Conservation (phyloP, 208 protist genomes). For the Trypanosoma brucei region DNA sequence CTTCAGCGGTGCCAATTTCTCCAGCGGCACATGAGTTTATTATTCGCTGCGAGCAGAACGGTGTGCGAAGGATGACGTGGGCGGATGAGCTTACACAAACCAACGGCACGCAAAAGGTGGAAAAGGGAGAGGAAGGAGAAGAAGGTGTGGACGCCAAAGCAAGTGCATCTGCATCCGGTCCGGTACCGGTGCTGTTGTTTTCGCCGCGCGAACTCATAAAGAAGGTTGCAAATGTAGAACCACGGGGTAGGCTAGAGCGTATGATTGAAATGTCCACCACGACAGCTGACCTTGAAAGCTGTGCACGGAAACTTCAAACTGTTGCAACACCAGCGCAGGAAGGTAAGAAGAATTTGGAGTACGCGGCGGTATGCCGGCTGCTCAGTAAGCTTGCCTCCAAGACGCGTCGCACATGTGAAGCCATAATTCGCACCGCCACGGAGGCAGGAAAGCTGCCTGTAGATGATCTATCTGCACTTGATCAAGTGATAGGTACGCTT, state of each 20-base stretch:
- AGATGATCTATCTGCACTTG: constrained; percentile 37
- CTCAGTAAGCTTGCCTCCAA: constrained; percentile 83
- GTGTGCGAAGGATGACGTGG: constrained; percentile 58
- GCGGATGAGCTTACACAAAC: constrained; percentile 14
- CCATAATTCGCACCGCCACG: constrained; percentile 5
- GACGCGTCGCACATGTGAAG: constrained; percentile 40
- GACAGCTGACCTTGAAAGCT: constrained; percentile 37
- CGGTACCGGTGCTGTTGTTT: constrained; percentile 34
- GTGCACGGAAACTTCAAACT: constrained; percentile 34
- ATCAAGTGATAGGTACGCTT: constrained; percentile 20
- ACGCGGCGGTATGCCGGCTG: constrained; percentile 56
- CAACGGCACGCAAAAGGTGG: neutral
- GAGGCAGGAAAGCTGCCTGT: constrained; percentile 17
- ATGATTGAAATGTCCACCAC: constrained; percentile 54
- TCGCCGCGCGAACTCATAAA: constrained; percentile 62
- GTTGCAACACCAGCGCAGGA: constrained; percentile 10
- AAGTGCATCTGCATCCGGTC: constrained; percentile 12
- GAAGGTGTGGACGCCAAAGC: neutral
- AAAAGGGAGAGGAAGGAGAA: neutral
- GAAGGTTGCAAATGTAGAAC: constrained; percentile 48
- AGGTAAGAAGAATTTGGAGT: constrained; percentile 28
- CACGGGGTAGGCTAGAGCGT: constrained; percentile 59
- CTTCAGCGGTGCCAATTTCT: constrained; percentile 21
- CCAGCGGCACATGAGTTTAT: constrained; percentile 74
- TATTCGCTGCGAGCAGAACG: constrained; percentile 75